These are phyloP conservation scores for Trichodelitschia bisporula DNA, from an alignment of 495 filamentous ascomycete genomes.

Conservation along the genomic window DNA sequence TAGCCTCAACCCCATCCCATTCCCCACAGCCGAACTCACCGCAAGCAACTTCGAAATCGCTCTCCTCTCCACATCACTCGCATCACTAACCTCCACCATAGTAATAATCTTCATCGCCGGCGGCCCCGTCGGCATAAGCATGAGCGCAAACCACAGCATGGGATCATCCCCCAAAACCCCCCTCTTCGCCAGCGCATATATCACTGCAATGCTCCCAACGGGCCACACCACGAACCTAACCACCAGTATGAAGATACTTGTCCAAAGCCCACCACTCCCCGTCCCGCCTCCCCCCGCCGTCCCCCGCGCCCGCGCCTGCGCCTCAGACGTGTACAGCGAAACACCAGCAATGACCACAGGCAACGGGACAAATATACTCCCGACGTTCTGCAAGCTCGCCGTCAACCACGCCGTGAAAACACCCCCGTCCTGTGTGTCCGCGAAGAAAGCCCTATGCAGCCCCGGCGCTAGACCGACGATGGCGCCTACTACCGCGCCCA, in stretches of 20 bases:
- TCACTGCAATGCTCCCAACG: constrained; percentile 24
- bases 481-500: constrained; percentile 32
- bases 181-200: constrained; percentile 32
- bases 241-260: constrained; percentile 28
- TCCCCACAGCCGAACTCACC: constrained; percentile 17
- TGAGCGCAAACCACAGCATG: constrained; percentile 49
- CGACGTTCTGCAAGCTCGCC: constrained; percentile 32
- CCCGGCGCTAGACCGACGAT: constrained; percentile 32
- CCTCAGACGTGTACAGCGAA: constrained; percentile 26
- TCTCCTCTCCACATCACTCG: constrained; percentile 29
- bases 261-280: too few species aligned
- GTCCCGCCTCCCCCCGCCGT: constrained; percentile 24
- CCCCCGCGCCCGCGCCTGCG: constrained; percentile 10
- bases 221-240: constrained; percentile 41
- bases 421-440: constrained; percentile 29
- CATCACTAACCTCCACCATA: constrained; percentile 34
- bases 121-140: constrained; percentile 48
- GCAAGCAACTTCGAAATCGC: constrained; percentile 39
- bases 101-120: constrained; percentile 43
- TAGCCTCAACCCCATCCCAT: neutral
- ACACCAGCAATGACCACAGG: constrained; percentile 43
- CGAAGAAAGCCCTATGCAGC: constrained; percentile 39
- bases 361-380: constrained; percentile 37
- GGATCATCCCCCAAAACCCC: constrained; percentile 31
- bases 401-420: constrained; percentile 45